Evolutionary conservation across 148 eudicot species (phyloP).

Genomic region (Amaranthus hypochondriacus): DNA sequence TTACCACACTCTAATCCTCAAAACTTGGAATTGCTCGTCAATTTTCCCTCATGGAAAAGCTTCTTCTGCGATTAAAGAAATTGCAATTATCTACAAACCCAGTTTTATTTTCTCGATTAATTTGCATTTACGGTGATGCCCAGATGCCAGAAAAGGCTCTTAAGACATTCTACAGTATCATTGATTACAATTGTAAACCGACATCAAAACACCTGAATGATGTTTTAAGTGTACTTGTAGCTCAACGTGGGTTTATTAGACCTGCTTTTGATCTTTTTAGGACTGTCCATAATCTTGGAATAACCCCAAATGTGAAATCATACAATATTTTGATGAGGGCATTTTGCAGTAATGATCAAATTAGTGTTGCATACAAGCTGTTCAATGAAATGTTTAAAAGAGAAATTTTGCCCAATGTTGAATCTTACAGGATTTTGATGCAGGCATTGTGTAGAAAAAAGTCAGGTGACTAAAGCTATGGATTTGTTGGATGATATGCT

Average conservation of each 20-base stretch:
- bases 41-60: conserved; percentile 57
- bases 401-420: conserved; percentile 74
- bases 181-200: conserved; percentile 52
- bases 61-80: conserved; percentile 39
- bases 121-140: conserved; percentile 70
- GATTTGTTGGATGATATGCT: conserved; percentile 84
- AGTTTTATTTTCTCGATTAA: conserved; percentile 55
- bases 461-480: conserved; percentile 72
- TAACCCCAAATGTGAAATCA: conserved; percentile 46
- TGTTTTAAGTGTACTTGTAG: conserved; percentile 49
- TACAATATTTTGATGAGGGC: conserved; percentile 75
- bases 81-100: conserved; percentile 42
- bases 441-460: conserved; percentile 87
- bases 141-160: conserved; percentile 67
- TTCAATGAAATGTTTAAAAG: conserved; percentile 79
- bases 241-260: conserved; percentile 38
- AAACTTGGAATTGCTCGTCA: conserved; percentile 62
- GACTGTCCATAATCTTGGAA: conserved; percentile 46
- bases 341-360: conserved; percentile 52
- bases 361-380: conserved; percentile 71
- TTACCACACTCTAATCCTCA: conserved; percentile 57
- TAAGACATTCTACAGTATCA: conserved; percentile 49
- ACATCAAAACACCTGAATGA: conserved; percentile 58
- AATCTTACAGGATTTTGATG: conserved; percentile 69
- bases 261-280: conserved; percentile 73